Conservation (phyloP, 148 eudicot genomes). For the Vaccinium myrtillus region DNA sequence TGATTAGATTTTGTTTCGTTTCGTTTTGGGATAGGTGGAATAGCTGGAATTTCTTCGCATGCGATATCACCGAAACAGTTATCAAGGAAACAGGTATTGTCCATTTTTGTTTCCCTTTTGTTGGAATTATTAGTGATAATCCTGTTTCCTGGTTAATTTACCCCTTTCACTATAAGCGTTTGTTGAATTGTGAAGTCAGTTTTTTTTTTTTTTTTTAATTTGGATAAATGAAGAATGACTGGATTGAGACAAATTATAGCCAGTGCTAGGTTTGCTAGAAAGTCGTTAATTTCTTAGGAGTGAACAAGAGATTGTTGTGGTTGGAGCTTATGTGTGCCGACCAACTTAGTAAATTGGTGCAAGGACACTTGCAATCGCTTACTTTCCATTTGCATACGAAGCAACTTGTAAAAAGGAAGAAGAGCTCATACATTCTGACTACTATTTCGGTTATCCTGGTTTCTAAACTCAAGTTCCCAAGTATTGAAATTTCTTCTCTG, state of each 20-base stretch:
- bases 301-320: background rate
- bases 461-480: background rate
- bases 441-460: background rate
- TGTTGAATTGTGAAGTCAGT: background rate
- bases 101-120: slow-evolving; percentile 29
- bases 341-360: background rate
- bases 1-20: slow-evolving; percentile 17
- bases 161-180: background rate
- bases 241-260: background rate
- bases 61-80: slow-evolving; percentile 73
- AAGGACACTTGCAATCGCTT: background rate
- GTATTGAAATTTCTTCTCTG: slow-evolving; percentile 15
- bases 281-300: background rate
- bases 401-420: background rate
- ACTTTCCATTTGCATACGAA: background rate
- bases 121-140: slow-evolving; percentile 51
- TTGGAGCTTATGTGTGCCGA: background rate
- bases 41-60: slow-evolving; percentile 95
- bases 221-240: background rate
- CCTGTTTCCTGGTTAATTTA: background rate
- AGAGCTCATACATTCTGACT: background rate
- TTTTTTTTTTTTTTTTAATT: background rate
- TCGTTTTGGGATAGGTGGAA: slow-evolving; percentile 70
- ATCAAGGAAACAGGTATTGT: slow-evolving; percentile 94
- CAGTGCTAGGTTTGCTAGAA: background rate